Conservation (phyloP, 441 rosid genomes). For the Breynia disticha region DNA sequence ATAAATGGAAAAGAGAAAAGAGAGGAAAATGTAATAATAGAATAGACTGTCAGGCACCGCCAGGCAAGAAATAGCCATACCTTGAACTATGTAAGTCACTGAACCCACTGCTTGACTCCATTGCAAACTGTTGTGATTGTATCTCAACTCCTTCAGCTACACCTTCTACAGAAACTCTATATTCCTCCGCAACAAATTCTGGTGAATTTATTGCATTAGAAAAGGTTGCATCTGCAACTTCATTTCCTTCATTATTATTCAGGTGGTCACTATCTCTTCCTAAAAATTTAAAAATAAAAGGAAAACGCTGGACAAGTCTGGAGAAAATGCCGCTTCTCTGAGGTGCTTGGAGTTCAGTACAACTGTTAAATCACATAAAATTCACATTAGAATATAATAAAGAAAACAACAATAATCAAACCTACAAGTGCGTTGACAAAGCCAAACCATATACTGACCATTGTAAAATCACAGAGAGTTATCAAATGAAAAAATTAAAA, state of each 20-base stretch:
- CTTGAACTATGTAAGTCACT: constrained; percentile 20
- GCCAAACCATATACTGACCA: no score
- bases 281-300: constrained; percentile 51
- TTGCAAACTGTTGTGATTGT: constrained; percentile 25
- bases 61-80: constrained; percentile 20
- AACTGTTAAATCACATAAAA: constrained; percentile 29
- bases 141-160: constrained; percentile 23
- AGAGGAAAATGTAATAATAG: background rate
- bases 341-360: constrained; percentile 23
- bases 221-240: constrained; percentile 15
- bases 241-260: constrained; percentile 19
- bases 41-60: background rate
- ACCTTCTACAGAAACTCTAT: constrained; percentile 16
- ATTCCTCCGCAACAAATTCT: constrained; percentile 17
- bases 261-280: constrained; percentile 29
- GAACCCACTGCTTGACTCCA: constrained; percentile 18
- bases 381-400: constrained; percentile 16
- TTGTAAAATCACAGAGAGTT: no score
- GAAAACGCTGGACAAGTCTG: constrained; percentile 52
- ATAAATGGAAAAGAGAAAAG: background rate
- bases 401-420: background rate
- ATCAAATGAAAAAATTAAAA: no score
- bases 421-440: background rate
- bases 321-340: constrained; percentile 47
- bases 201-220: constrained; percentile 18